These are phyloP conservation scores for Lodderomyces elongisporus DNA, from an alignment of 1,139 yeast genomes.

Conservation along the genomic window DNA sequence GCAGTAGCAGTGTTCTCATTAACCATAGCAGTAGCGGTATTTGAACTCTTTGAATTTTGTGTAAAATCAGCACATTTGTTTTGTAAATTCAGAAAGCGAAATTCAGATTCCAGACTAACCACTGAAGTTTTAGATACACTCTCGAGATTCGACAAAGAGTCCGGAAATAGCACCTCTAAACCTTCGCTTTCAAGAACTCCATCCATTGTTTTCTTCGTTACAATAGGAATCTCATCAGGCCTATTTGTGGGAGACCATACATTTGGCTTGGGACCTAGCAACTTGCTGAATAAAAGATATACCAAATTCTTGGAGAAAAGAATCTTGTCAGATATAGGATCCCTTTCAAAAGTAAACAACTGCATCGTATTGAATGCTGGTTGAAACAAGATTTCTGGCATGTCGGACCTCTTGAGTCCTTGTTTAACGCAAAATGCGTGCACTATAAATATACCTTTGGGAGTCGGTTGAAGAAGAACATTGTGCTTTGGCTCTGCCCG, in stretches of 20 bases:
- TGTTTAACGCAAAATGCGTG: conserved; percentile 53
- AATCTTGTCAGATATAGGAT: conserved; percentile 54
- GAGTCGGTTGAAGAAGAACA: conserved; percentile 71
- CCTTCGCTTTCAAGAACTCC: neutral
- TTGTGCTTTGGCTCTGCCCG: conserved; percentile 39
- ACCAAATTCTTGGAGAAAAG: conserved; percentile 61
- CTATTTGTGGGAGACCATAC: conserved; percentile 55
- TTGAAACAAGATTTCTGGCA: conserved; percentile 48
- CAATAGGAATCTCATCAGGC: conserved; percentile 19
- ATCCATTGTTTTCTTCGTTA: neutral
- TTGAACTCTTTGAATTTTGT: neutral
- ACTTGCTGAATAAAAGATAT: conserved; percentile 55
- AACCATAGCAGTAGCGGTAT: neutral
- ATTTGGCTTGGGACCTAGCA: conserved; percentile 68
- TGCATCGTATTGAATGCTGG: conserved; percentile 63
- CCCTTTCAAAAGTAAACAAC: conserved; percentile 65
- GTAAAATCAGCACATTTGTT: neutral
- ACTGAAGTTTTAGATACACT: neutral
- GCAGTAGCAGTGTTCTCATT: conserved; percentile 8
- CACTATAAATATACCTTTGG: conserved; percentile 78
- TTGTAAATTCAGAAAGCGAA: conserved; percentile 6
- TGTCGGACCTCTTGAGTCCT: conserved; percentile 41
- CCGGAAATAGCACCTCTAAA: neutral
- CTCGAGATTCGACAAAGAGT: neutral
- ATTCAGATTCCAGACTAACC: neutral